Evolutionary conservation across 257 asterid genomes (phyloP).

Genomic region (Solanum chilense): DNA sequence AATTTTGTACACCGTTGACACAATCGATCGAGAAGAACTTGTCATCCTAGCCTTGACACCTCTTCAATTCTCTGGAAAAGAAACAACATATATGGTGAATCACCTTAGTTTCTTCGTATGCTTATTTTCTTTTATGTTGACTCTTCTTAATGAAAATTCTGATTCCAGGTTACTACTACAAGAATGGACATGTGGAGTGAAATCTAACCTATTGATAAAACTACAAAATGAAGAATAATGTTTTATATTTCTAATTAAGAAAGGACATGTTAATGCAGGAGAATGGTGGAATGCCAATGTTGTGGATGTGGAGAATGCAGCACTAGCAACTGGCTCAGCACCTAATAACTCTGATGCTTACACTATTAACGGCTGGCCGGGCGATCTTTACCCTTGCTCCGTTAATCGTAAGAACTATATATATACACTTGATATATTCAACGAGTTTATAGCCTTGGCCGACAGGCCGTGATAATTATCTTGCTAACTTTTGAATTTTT

Average conservation of each 20-base stretch:
- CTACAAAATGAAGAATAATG: background rate
- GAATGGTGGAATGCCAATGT: slow-evolving; percentile 9
- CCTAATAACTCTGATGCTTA: slow-evolving; percentile 2
- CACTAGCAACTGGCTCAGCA: background rate
- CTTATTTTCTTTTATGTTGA: background rate
- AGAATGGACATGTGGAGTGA: background rate
- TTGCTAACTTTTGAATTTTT: background rate
- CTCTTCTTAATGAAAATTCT: background rate
- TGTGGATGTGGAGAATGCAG: slow-evolving; percentile 1
- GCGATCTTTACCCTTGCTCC: background rate
- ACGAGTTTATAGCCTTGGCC: slow-evolving; percentile 12
- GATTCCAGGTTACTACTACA: background rate
- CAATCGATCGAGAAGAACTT: background rate
- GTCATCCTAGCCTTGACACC: background rate
- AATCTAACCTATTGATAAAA: background rate
- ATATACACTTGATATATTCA: background rate
- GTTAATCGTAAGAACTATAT: background rate
- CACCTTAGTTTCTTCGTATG: background rate
- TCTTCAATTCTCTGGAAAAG: background rate
- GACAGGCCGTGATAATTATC: background rate
- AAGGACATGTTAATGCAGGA: background rate
- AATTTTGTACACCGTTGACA: background rate
- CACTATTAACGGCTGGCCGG: slow-evolving; percentile 5
- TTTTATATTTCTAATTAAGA: background rate
- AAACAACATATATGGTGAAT: background rate